A percentile compares a stretch with the other conserved stretches of the same genome.
These are phyloP conservation scores for Fusarium globosum DNA, from an alignment of 2,329 filamentous ascomycete species.

Conservation along the genomic window DNA sequence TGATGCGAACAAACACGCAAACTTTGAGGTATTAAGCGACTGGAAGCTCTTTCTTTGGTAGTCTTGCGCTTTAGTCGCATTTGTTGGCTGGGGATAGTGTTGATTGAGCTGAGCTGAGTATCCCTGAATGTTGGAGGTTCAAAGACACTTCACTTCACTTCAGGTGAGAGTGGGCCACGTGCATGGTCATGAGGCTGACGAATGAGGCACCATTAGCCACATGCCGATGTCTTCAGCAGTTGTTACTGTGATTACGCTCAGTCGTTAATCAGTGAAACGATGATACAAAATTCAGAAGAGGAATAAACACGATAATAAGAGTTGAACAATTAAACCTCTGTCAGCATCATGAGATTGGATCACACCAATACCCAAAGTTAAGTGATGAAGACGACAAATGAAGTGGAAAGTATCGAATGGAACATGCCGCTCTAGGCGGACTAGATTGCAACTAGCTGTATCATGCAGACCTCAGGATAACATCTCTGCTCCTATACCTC, in stretches of 20 bases:
- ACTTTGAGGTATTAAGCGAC: neutral
- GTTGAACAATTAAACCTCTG: neutral
- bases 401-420: neutral
- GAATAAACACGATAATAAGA: neutral
- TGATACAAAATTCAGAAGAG: no score
- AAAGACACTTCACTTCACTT: constrained; percentile 4
- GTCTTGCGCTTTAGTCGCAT: neutral
- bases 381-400: neutral
- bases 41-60: neutral
- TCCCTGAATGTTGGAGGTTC: constrained; percentile 29
- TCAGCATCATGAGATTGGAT: neutral
- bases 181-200: constrained; percentile 23
- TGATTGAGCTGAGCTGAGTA: constrained; percentile 4
- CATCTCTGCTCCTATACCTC: neutral
- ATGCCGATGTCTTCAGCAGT: neutral
- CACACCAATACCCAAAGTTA: neutral
- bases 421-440: constrained; percentile 14
- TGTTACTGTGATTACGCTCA: neutral
- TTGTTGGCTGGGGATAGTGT: neutral
- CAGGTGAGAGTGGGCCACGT: constrained; percentile 32
- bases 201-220: constrained; percentile 21
- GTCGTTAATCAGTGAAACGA: neutral
- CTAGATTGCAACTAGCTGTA: neutral
- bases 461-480: neutral
- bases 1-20: neutral